A percentile compares a stretch with the other conserved stretches of the same genome.
These are phyloP conservation scores for Rhizophagus sp. DNA, from an alignment of 192 early-diverging fungal genomes.

Conservation along the genomic window DNA sequence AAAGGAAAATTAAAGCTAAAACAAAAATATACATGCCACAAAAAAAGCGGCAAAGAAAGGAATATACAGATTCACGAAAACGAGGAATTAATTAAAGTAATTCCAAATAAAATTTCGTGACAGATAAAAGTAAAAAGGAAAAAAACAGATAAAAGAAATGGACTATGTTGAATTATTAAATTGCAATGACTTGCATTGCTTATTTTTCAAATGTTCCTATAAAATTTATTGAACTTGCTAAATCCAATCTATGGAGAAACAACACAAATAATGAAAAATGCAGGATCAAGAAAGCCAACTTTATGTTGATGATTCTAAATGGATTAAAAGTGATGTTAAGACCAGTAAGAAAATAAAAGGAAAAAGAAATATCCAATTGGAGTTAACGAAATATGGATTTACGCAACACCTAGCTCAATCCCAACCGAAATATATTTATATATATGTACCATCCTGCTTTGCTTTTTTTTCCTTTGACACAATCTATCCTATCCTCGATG, in stretches of 20 bases:
- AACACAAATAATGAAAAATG: conserved; percentile 5
- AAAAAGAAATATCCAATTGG: background rate
- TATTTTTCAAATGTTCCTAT: background rate
- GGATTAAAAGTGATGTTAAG: background rate
- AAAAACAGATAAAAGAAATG: background rate
- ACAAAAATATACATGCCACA: background rate
- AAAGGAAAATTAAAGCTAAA: background rate
- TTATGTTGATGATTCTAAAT: conserved; percentile 11
- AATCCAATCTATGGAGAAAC: conserved; percentile 8
- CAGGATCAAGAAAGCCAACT: background rate
- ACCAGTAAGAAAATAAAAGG: conserved; percentile 7
- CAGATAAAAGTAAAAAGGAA: background rate
- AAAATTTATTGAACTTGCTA: conserved; percentile 2
- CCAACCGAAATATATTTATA: background rate
- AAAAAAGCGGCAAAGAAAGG: background rate
- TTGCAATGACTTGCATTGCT: conserved; percentile 7
- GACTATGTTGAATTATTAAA: background rate
- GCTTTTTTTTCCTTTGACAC: background rate
- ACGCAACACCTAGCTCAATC: background rate
- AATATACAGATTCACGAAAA: background rate
- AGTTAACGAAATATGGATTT: background rate
- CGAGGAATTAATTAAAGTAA: background rate
- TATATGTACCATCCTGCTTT: background rate
- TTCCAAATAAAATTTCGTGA: background rate
- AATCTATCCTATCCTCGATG: background rate